These are phyloP conservation scores for Colletotrichum incanum DNA, from an alignment of 2,329 filamentous ascomycete genomes.

Conservation along the genomic window DNA sequence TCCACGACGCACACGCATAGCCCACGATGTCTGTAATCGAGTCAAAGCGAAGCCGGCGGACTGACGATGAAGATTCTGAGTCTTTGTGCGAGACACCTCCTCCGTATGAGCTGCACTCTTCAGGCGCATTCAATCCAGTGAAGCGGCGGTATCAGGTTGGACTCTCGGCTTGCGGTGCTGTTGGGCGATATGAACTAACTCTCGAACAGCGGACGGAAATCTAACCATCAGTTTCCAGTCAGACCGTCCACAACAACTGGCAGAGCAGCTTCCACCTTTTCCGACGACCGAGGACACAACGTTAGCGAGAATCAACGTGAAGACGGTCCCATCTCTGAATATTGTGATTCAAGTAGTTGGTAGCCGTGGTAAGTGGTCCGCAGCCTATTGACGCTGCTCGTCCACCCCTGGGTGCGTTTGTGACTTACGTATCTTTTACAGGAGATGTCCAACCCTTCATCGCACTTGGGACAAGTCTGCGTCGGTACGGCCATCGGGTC, in stretches of 20 bases:
- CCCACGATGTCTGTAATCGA: neutral
- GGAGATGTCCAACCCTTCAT: conserved; percentile 68
- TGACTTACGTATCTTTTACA: neutral
- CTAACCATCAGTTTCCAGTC: conserved; percentile 4
- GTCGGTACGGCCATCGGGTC: conserved; percentile 59
- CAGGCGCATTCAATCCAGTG: conserved; percentile 27
- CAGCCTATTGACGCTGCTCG: neutral
- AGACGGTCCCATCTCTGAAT: conserved; percentile 27
- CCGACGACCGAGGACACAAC: neutral
- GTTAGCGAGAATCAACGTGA: neutral
- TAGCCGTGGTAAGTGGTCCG: conserved; percentile 35
- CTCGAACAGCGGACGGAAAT: neutral
- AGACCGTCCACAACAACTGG: conserved; percentile 1
- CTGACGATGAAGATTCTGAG: neutral
- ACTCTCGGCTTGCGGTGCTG: neutral
- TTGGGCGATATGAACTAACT: neutral
- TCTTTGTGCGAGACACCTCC: neutral
- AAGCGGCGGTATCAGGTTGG: neutral
- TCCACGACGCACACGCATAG: no score
- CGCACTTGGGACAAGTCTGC: conserved; percentile 60
- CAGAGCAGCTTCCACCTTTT: conserved; percentile 11
- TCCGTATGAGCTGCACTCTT: conserved; percentile 26
- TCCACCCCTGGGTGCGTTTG: neutral
- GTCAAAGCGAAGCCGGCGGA: neutral
- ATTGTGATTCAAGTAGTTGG: conserved; percentile 44